These are phyloP conservation scores for Zymoseptoria ardabiliae DNA, from an alignment of 2,329 filamentous ascomycete genomes.

Conservation along the genomic window DNA sequence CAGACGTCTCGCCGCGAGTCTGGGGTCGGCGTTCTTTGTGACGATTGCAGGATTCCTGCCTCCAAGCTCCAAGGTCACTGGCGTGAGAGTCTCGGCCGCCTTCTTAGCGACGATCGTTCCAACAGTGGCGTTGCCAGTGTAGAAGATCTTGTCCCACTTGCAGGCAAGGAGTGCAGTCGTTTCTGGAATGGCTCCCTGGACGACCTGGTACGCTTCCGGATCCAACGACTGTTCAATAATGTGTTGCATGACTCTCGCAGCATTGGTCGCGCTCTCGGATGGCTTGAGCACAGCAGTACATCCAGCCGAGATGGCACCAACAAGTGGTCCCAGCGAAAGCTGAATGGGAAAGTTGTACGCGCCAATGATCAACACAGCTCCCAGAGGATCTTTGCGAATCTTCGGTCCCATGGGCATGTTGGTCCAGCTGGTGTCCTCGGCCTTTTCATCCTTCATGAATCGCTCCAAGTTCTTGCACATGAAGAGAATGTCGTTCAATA, in stretches of 20 bases:
- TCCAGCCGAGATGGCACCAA: conserved; percentile 86
- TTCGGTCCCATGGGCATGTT: conserved; percentile 65
- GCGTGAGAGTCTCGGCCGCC: conserved; percentile 56
- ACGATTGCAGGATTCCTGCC: conserved; percentile 88
- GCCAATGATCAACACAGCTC: conserved; percentile 72
- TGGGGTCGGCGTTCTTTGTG: conserved; percentile 72
- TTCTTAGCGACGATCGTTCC: conserved; percentile 53
- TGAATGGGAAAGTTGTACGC: conserved; percentile 92
- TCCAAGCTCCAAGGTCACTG: conserved; percentile 81
- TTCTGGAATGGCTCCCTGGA: conserved; percentile 77
- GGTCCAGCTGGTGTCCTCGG: conserved; percentile 60
- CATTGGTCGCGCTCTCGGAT: conserved; percentile 70
- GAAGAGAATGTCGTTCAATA: conserved; percentile 73
- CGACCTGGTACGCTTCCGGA: conserved; percentile 62
- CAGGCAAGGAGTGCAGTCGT: conserved; percentile 74
- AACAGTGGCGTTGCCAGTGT: conserved; percentile 73
- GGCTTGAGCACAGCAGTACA: conserved; percentile 89
- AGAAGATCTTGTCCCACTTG: conserved; percentile 98
- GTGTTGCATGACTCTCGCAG: conserved; percentile 71
- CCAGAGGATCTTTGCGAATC: conserved; percentile 81
- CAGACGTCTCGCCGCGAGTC: conserved; percentile 73
- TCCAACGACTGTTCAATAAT: conserved; percentile 72
- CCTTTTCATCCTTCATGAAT: conserved; percentile 75
- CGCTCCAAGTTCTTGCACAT: conserved; percentile 68
- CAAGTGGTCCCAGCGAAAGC: conserved; percentile 66